These are phyloP conservation scores for Fusarium tuaranense DNA, from an alignment of 2,329 filamentous ascomycete species.

Conservation along the genomic window DNA sequence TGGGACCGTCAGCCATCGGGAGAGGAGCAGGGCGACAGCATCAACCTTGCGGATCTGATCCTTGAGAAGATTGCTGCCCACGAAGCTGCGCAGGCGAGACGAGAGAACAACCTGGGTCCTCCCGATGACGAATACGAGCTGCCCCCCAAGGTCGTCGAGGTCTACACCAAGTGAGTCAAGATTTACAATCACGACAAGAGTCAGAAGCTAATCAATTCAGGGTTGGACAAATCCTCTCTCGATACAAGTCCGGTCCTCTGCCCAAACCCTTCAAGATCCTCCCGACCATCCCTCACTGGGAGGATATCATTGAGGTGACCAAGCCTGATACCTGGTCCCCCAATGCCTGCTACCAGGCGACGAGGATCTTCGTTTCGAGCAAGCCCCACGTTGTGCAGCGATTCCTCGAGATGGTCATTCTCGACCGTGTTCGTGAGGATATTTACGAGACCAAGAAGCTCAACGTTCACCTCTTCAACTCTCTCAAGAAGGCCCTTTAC, in stretches of 20 bases:
- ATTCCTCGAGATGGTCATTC: conserved; percentile 87
- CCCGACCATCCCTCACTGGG: conserved; percentile 91
- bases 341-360: conserved; percentile 87
- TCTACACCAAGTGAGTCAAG: conserved; percentile 81
- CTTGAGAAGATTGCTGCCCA: conserved; percentile 93
- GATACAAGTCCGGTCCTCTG: conserved; percentile 95
- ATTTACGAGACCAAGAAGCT: conserved; percentile 95
- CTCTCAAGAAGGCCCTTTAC: conserved; percentile 91
- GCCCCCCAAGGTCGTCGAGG: conserved; percentile 91
- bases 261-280: conserved; percentile 98
- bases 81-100: conserved; percentile 73
- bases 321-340: conserved; percentile 80
- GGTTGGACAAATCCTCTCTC: conserved; percentile 87
- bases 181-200: too few species aligned
- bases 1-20: conserved; percentile 62
- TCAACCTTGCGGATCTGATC: conserved; percentile 93
- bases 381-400: conserved; percentile 84
- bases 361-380: conserved; percentile 89
- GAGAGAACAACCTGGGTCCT: conserved; percentile 57
- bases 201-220: conserved; percentile 53
- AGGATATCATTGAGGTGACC: conserved; percentile 87
- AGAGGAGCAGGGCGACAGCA: conserved; percentile 65
- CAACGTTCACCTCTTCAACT: conserved; percentile 93
- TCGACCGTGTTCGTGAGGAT: conserved; percentile 92
- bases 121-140: conserved; percentile 87